phyloP scores from a whole-genome alignment of 2,329 filamentous ascomycete species.

The Neofusicoccum sp. region DNA sequence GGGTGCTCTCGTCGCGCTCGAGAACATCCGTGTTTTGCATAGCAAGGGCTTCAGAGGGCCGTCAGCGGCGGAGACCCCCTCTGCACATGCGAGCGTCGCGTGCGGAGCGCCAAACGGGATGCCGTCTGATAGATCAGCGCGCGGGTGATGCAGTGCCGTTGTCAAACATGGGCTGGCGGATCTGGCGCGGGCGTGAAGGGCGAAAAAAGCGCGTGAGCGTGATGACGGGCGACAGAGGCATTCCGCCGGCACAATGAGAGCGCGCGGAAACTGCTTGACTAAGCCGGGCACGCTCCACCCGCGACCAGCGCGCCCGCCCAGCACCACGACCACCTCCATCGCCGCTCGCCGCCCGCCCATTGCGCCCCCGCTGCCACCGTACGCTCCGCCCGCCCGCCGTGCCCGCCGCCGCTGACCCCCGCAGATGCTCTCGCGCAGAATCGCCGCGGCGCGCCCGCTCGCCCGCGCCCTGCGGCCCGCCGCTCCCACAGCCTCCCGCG shows the following conservation, averaged over 20 bases:
- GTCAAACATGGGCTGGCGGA: slow-evolving; percentile 35
- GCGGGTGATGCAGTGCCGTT: slow-evolving; percentile 30
- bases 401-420: neutral
- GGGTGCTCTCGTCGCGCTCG: slow-evolving; percentile 35
- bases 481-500: slow-evolving; percentile 34
- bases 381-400: neutral
- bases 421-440: slow-evolving; percentile 48
- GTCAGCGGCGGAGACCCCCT: slow-evolving; percentile 30
- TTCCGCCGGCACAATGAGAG: slow-evolving; percentile 8
- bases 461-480: slow-evolving; percentile 38
- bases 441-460: slow-evolving; percentile 44
- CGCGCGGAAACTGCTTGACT: neutral
- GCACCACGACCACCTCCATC: neutral
- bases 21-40: slow-evolving; percentile 23
- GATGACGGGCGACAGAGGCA: slow-evolving; percentile 15
- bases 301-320: neutral
- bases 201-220: slow-evolving; percentile 22
- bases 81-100: slow-evolving; percentile 21
- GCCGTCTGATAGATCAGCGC: slow-evolving; percentile 29
- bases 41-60: slow-evolving; percentile 20
- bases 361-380: slow-evolving; percentile 13
- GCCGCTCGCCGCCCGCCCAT: slow-evolving; percentile 13
- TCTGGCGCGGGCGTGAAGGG: slow-evolving; percentile 32
- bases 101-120: slow-evolving; percentile 22
- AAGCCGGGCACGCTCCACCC: slow-evolving; percentile 15